Evolutionary conservation across 2,329 filamentous ascomycete genomes (phyloP), one percentile per base, ranked within the genome.

Genomic region (Colletotrichum chlorophyti): DNA sequence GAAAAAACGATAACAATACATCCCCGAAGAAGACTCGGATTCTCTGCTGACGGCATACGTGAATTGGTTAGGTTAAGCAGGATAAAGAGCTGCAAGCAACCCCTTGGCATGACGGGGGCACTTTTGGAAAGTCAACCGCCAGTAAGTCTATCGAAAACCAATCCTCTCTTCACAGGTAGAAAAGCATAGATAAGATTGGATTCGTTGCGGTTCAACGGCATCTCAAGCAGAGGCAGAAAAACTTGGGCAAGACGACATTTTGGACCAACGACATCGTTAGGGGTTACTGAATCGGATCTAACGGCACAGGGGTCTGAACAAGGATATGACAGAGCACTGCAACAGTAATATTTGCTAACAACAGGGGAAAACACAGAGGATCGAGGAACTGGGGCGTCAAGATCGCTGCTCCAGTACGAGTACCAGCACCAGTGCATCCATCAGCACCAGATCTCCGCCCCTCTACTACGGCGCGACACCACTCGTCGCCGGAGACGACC

Each of bases 401-500:
- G 55, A 48, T 24, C 55, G 55, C 43, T 59, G 55, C 51, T 59
- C 43, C 55, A 59, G 54, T 19, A 26, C 50, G 29, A 46, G 50
- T 26, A 55, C 66, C 67, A 61, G 47, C n/a, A 41, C 47, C 29
- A 59, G 35, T 15, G 51, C 55, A 65, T 67, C 66, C 59, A 64
- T 60, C 68, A 66, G 64, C 64, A 68, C 63, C 64, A 65, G 60
- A 60, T 68, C 59, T 51, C 61, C 60, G 61, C 68, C 58, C 63
- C 63, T 62, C 60, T 71, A 53, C 60, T 66, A 59, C 61, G 61
- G 60, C 58, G 67, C 67, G 66, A 70, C 68, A 66, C 70, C 72
- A 69, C 71, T 75, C 69, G 63, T 63, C 53, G 65, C 70, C 66
- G 68, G 67, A 68, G 72, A 74, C 69, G 68, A 68, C 68, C 68